Conservation (phyloP, 1,139 yeast genomes). For the Pichia sp. region DNA sequence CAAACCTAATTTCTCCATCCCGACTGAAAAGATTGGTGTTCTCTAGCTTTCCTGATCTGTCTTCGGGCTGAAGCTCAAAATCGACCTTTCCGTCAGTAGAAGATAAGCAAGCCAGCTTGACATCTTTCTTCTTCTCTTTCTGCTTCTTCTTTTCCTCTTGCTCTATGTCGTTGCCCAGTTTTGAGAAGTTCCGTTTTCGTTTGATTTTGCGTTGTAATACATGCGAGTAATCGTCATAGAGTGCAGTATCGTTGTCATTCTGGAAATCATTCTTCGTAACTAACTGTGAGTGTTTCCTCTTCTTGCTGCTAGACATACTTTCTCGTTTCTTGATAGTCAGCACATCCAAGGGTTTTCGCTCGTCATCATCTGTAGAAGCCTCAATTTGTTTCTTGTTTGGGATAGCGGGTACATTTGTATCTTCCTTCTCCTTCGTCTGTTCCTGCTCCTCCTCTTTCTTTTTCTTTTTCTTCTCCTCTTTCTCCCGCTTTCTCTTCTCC, state of each 20-base stretch:
- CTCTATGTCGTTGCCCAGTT: slow-evolving; percentile 13
- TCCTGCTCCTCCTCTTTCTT: background rate
- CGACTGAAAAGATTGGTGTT: slow-evolving; percentile 12
- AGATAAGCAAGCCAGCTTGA: background rate
- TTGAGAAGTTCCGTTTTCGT: slow-evolving; percentile 23
- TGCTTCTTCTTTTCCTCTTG: slow-evolving; percentile 1
- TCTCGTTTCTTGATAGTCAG: background rate
- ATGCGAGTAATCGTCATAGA: slow-evolving; percentile 16
- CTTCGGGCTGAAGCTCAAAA: background rate
- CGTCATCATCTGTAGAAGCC: background rate
- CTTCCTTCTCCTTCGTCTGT: background rate
- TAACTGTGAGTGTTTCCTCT: slow-evolving; percentile 19
- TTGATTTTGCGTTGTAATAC: slow-evolving; percentile 22
- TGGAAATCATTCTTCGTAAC: background rate
- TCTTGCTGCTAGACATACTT: slow-evolving; percentile 1
- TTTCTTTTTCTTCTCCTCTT: background rate
- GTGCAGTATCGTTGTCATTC: background rate
- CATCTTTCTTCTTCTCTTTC: background rate
- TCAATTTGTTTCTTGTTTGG: too few relatives aligned
- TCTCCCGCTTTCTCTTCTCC: background rate
- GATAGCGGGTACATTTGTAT: too few relatives aligned
- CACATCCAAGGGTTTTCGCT: background rate
- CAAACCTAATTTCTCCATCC: slow-evolving; percentile 9
- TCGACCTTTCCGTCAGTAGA: background rate
- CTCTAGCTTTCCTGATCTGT: background rate